phyloP scores from a whole-genome alignment of 345 rosid species.

The Boechera divaricarpa region DNA sequence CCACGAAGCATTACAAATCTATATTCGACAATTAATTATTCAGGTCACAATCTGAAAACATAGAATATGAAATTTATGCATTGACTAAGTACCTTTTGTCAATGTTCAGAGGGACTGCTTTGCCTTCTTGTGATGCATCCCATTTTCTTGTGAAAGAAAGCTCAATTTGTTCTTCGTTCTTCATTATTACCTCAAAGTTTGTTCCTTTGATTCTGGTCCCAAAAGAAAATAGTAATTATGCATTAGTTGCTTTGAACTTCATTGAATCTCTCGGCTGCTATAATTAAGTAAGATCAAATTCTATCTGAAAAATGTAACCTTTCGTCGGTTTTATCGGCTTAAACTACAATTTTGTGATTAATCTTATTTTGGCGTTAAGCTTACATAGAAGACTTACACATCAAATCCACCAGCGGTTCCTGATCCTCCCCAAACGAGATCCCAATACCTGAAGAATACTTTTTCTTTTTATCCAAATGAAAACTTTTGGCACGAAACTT shows the following conservation, averaged over 20 bases:
- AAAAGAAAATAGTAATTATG: neutral
- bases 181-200: conserved; percentile 33
- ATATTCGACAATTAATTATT: neutral
- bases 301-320: too few species aligned
- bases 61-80: conserved; percentile 4
- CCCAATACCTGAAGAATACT: conserved; percentile 65
- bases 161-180: conserved; percentile 46
- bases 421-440: conserved; percentile 57
- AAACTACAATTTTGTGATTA: neutral
- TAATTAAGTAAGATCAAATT: too few species aligned
- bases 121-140: conserved; percentile 48
- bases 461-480: neutral
- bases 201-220: conserved; percentile 47
- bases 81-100: conserved; percentile 60
- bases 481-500: neutral
- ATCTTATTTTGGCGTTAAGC: neutral
- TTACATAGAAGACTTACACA: conserved; percentile 54
- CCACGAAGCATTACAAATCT: conserved; percentile 83
- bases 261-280: neutral
- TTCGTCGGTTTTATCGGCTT: neutral
- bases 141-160: conserved; percentile 52
- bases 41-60: neutral
- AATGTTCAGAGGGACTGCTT: conserved; percentile 60
- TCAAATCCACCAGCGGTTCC: conserved; percentile 58
- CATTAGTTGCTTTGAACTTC: neutral